phyloP scores from a whole-genome alignment of 768 basidiomycete genomes.

The Kwoniella newhampshirensis region DNA sequence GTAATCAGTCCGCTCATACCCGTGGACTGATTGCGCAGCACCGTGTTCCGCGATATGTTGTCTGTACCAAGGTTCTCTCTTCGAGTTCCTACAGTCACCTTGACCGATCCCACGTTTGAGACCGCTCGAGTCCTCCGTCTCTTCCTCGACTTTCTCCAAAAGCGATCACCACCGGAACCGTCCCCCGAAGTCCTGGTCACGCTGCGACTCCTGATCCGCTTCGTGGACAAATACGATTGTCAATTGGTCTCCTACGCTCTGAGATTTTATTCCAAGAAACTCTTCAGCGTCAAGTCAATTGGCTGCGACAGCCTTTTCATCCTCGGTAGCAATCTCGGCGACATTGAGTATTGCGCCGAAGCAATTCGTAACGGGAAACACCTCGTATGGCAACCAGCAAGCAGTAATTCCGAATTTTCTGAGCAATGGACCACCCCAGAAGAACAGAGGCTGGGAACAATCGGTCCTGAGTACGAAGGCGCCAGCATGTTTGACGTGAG shows the following conservation, averaged over 20 bases:
- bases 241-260: neutral
- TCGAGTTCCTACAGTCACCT: neutral
- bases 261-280: neutral
- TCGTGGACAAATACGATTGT: constrained; percentile 7
- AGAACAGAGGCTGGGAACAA: neutral
- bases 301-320: constrained; percentile 8
- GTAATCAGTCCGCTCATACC: neutral
- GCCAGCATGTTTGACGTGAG: constrained; percentile 6
- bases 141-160: neutral
- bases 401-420: no score
- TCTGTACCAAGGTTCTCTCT: neutral
- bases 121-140: neutral
- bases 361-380: neutral
- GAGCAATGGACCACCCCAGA: no score
- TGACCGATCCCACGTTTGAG: neutral
- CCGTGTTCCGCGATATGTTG: constrained; percentile 3
- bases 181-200: neutral
- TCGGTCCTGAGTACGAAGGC: neutral
- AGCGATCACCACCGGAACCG: neutral
- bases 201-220: neutral
- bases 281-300: neutral
- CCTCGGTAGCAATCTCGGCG: constrained; percentile 4
- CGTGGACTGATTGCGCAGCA: neutral
- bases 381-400: no score
- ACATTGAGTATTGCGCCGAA: neutral